Base-by-base conservation (phyloP, 2,329 filamentous ascomycete species). In the Akanthomyces lecanii region DNA sequence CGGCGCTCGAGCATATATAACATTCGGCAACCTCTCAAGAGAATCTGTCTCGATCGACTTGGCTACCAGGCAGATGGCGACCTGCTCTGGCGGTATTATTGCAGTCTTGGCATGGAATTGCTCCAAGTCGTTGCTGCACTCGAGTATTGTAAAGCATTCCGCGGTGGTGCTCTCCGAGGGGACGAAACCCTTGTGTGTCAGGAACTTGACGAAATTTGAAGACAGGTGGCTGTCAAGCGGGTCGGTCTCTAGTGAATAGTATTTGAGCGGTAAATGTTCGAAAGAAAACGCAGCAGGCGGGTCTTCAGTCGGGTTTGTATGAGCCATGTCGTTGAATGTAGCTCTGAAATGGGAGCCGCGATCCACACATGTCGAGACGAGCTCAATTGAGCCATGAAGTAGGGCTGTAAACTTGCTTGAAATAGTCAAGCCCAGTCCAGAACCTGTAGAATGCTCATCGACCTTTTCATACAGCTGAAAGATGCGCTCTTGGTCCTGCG, bases 401-500 rank as follows among this genome's bases (percentile, higher is more conserved):
- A 77, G 68, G 1, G 70, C 68, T 0, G 79, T 77, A 23, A 79
- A 75, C 45, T 77, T 78, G 10, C 70, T 67, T 4, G 79, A 74
- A 0, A 81, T 68, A 0, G 77, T 78, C 16, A 81, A 66, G 0
- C 79, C 79, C 0, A 81, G 70, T 0, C 79, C 77, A 33, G 76
- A 76, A 3, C 78, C 75, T 2, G 71, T 72, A 0, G 76, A 74
- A 42, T 77, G 71, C 0, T 65, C 64, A 40, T 74, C 71, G 1
- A 74, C 71, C 40, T 79, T 80, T 47, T 79, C 78, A 23, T 80
- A 79, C 0, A 77, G 69, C 4, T 76, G 70, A 33, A 80, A 81
- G 4, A 81, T 77, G 3, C 76, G 74, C 4, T 69, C 25, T 4
- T 76, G 73, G 7, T 79, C 67, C 3, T 71, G 66, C 1, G 65